These are phyloP conservation scores for Punica granatum DNA, from an alignment of 345 rosid genomes.

Conservation along the genomic window DNA sequence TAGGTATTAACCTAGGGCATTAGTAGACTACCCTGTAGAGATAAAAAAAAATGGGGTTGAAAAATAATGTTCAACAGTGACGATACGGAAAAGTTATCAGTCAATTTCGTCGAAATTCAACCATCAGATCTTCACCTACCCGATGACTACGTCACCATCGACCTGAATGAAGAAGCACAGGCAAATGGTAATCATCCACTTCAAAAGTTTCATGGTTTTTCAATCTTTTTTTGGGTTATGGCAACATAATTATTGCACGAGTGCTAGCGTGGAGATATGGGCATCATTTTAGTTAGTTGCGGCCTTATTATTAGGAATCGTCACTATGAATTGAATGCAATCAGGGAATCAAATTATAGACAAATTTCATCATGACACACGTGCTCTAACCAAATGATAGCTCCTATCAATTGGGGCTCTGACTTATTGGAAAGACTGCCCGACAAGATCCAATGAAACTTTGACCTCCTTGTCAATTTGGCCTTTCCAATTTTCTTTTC, in stretches of 20 bases:
- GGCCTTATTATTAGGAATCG: not conserved
- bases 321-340: not conserved
- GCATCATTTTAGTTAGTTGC: not conserved
- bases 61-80: too few species aligned
- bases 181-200: not conserved
- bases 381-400: slow-evolving; percentile 13
- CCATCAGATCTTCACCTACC: too few species aligned
- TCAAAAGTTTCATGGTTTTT: not conserved
- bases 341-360: not conserved
- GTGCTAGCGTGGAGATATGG: not conserved
- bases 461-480: slow-evolving; percentile 14
- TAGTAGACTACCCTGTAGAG: too few species aligned
- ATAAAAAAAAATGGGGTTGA: too few species aligned
- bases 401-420: slow-evolving; percentile 7
- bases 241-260: not conserved
- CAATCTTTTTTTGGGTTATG: not conserved
- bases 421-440: slow-evolving; percentile 8
- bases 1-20: too few species aligned
- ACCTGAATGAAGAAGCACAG: not conserved
- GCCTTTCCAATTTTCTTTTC: slow-evolving; percentile 9
- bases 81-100: too few species aligned
- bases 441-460: slow-evolving; percentile 8
- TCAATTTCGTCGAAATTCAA: too few species aligned
- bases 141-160: too few species aligned
- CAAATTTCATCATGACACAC: slow-evolving; percentile 11